Conservation (phyloP, 1,284 basidiomycete species). For the Ustilago bromivora region DNA sequence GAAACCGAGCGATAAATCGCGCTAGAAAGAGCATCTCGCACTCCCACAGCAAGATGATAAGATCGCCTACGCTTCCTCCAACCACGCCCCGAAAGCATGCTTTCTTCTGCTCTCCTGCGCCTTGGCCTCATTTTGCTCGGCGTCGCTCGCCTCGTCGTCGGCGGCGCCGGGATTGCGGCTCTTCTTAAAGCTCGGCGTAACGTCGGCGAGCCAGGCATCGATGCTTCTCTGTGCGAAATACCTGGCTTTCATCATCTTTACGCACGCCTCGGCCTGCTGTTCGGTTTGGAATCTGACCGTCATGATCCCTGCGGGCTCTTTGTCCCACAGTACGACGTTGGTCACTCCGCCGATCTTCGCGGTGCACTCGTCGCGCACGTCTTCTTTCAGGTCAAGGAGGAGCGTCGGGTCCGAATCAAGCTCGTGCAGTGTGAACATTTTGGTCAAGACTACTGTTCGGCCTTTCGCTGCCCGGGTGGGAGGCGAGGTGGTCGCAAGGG, state of each 20-base stretch:
- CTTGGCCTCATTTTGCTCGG: neutral
- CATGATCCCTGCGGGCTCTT: constrained; percentile 93
- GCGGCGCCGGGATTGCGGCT: constrained; percentile 70
- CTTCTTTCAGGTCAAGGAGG: constrained; percentile 92
- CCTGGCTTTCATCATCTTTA: constrained; percentile 94
- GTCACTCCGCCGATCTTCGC: constrained; percentile 88
- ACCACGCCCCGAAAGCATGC: constrained; percentile 36
- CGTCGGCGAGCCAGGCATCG: constrained; percentile 82
- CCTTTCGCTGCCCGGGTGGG: neutral
- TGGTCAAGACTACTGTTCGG: constrained; percentile 67
- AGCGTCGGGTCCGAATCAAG: constrained; percentile 88
- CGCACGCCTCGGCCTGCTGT: constrained; percentile 86
- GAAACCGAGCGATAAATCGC: too few relatives aligned
- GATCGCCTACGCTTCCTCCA: constrained; percentile 3
- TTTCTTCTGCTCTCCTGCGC: constrained; percentile 16
- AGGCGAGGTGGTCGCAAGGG: neutral
- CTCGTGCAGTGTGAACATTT: constrained; percentile 92
- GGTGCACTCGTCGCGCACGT: constrained; percentile 93
- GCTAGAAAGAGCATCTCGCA: neutral
- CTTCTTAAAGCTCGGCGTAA: constrained; percentile 83
- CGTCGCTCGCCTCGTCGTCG: constrained; percentile 21
- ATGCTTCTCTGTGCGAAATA: constrained; percentile 89
- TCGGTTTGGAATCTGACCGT: constrained; percentile 94
- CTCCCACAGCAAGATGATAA: neutral
- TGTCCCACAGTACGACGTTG: constrained; percentile 95